Percentiles rank a stretch among this genome's conserved stretches.
These are phyloP conservation scores for Salix arbutifolia DNA, from an alignment of 345 rosid species.

Conservation along the genomic window DNA sequence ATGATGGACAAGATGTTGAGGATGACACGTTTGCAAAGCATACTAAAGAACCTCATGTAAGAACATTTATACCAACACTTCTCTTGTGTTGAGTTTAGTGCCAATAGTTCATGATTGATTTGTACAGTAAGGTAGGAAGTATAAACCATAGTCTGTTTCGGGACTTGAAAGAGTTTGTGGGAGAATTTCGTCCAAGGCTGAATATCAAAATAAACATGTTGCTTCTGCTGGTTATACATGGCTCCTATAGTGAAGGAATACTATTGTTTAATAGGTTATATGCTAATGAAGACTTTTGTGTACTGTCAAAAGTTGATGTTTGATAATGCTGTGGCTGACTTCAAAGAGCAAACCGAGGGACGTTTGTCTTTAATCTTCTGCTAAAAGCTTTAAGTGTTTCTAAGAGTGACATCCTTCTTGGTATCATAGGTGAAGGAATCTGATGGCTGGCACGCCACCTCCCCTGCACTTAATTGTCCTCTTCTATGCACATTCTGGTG, in stretches of 20 bases:
- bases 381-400: neutral
- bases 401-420: neutral
- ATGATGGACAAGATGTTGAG: slow-evolving; percentile 21
- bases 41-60: slow-evolving; percentile 26
- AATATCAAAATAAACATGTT: neutral
- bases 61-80: slow-evolving; percentile 13
- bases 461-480: neutral
- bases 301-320: neutral
- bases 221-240: neutral
- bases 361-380: neutral
- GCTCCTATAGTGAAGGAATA: neutral
- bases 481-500: neutral
- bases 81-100: neutral
- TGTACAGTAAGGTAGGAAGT: neutral
- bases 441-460: neutral
- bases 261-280: neutral
- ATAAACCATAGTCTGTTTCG: neutral
- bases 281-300: neutral
- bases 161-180: neutral
- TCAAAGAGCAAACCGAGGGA: neutral
- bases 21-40: slow-evolving; percentile 30
- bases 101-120: neutral
- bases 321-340: neutral
- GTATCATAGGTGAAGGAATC: neutral
- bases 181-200: neutral